These are phyloP conservation scores for Suillus brevipes DNA, from an alignment of 768 basidiomycete genomes.

Conservation along the genomic window DNA sequence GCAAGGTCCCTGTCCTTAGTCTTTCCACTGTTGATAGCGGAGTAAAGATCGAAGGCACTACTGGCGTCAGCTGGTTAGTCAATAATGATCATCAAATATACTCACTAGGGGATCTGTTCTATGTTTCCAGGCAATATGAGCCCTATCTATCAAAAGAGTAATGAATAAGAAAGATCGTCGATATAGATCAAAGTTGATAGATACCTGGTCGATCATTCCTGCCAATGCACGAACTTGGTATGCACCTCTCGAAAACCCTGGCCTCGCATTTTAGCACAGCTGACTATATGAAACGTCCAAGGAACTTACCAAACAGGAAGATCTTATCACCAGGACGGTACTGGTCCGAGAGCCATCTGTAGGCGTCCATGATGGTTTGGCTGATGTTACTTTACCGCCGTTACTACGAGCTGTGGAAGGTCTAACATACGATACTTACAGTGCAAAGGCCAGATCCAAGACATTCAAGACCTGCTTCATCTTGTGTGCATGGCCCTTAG, in stretches of 20 bases:
- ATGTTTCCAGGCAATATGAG: constrained; percentile 40
- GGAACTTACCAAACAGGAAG: constrained; percentile 40
- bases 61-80: constrained; percentile 1
- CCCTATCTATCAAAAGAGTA: constrained; percentile 35
- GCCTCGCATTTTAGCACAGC: constrained; percentile 7
- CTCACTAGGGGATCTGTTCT: constrained; percentile 43
- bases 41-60: constrained; percentile 43
- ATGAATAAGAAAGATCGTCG: neutral
- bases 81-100: neutral
- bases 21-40: constrained; percentile 22
- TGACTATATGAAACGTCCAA: neutral
- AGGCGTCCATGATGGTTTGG: constrained; percentile 36
- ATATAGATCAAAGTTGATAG: neutral
- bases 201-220: constrained; percentile 45
- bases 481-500: constrained; percentile 18
- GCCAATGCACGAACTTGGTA: constrained; percentile 46
- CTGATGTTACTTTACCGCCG: neutral
- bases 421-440: constrained; percentile 24
- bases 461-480: constrained; percentile 23
- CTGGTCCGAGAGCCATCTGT: constrained; percentile 43
- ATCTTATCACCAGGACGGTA: constrained; percentile 40
- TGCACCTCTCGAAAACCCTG: constrained; percentile 50
- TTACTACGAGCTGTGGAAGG: neutral
- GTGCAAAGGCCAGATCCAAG: constrained; percentile 39
- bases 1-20: constrained; percentile 23